These are phyloP conservation scores for Gossypium raimondii DNA, from an alignment of 345 rosid genomes.

Conservation along the genomic window DNA sequence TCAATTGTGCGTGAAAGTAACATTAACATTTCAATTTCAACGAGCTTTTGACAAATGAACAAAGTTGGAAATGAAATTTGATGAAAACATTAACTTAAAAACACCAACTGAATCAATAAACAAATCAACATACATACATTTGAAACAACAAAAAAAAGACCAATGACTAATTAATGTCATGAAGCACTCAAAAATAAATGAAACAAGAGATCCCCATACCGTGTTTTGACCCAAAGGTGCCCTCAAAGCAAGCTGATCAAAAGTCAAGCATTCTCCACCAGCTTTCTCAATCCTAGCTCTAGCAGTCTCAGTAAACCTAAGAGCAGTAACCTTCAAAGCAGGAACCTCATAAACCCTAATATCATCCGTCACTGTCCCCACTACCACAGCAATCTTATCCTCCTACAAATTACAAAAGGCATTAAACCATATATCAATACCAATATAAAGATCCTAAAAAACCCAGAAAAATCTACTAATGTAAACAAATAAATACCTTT, in stretches of 20 bases:
- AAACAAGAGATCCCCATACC: constrained; percentile 34
- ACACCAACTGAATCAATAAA: background rate
- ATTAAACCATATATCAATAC: background rate
- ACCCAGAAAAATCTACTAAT: background rate
- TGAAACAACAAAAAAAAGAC: background rate
- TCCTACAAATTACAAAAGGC: constrained; percentile 35
- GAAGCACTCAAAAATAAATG: background rate
- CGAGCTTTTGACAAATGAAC: background rate
- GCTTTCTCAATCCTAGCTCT: constrained; percentile 96
- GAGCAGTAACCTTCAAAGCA: constrained; percentile 69
- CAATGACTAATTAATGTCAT: background rate
- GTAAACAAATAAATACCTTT: constrained; percentile 44
- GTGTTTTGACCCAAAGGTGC: constrained; percentile 99
- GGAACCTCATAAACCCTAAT: constrained; percentile 83
- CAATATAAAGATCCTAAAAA: background rate
- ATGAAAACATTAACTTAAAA: background rate
- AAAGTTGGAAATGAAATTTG: background rate
- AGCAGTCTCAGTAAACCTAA: constrained; percentile 87
- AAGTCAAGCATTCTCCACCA: constrained; percentile 95
- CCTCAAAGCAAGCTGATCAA: constrained; percentile 89
- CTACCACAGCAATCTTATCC: constrained; percentile 74
- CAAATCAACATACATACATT: background rate
- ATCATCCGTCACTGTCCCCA: constrained; percentile 90
- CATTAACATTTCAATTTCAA: background rate
- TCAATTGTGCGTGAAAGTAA: background rate